These are phyloP conservation scores for Cyanidiococcus yangmingshanensis DNA, from an alignment of 23 red algal genomes.

Conservation along the genomic window DNA sequence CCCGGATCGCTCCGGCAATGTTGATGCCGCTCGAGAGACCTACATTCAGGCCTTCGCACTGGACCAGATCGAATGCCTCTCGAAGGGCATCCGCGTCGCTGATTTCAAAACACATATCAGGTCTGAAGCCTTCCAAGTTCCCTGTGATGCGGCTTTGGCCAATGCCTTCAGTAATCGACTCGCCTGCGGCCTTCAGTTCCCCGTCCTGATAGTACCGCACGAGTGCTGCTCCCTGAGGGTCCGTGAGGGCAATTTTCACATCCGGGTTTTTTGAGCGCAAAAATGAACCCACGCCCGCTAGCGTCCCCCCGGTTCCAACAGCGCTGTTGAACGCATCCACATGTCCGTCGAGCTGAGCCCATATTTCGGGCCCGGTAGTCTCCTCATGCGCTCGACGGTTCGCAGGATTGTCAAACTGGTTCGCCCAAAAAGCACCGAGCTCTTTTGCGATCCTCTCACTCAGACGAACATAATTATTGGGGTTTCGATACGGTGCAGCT, in stretches of 20 bases:
- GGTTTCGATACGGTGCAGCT: slow-evolving; percentile 48
- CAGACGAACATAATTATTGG: slow-evolving; percentile 54
- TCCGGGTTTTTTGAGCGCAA: slow-evolving; percentile 33
- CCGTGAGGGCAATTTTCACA: slow-evolving; percentile 61
- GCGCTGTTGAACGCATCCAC: slow-evolving; percentile 58
- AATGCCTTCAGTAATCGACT: slow-evolving; percentile 68
- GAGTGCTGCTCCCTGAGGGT: slow-evolving; percentile 60
- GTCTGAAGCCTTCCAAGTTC: slow-evolving; percentile 51
- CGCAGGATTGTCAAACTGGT: slow-evolving; percentile 70
- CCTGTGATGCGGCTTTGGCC: slow-evolving; percentile 63
- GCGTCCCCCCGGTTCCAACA: slow-evolving; percentile 65
- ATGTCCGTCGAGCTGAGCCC: slow-evolving; percentile 42
- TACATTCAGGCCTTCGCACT: slow-evolving; percentile 53
- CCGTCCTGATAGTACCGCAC: slow-evolving; percentile 51
- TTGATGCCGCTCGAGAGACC: slow-evolving; percentile 65
- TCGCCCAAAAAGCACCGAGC: slow-evolving; percentile 38
- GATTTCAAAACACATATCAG: slow-evolving; percentile 63
- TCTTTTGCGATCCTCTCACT: slow-evolving; percentile 34
- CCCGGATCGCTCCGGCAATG: slow-evolving; percentile 54
- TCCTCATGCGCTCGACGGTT: slow-evolving; percentile 50
- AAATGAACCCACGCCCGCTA: slow-evolving; percentile 38
- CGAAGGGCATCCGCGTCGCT: slow-evolving; percentile 39
- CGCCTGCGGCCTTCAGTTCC: slow-evolving; percentile 38
- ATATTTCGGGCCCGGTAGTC: slow-evolving; percentile 83
- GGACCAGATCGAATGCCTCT: slow-evolving; percentile 45